These are phyloP conservation scores for Stachybotrys echinatus DNA, from an alignment of 2,329 filamentous ascomycete species.

Conservation along the genomic window DNA sequence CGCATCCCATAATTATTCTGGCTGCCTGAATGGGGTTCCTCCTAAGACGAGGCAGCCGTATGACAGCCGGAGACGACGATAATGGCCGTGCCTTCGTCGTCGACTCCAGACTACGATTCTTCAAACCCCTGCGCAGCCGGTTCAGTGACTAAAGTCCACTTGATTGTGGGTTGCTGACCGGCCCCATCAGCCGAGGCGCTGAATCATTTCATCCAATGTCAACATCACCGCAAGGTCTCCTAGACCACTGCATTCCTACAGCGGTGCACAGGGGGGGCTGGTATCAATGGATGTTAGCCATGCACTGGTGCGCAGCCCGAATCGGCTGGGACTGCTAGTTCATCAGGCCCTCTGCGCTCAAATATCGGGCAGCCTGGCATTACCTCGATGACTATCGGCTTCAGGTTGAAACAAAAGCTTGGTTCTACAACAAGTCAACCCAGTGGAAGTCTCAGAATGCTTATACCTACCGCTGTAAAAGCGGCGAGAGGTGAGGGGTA, in stretches of 20 bases:
- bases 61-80: not conserved
- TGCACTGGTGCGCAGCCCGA: not conserved
- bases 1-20: too few species aligned
- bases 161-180: not conserved
- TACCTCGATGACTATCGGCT: too few species aligned
- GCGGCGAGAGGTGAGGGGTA: conserved; percentile 2
- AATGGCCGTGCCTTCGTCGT: not conserved
- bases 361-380: too few species aligned
- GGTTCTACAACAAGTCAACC: too few species aligned
- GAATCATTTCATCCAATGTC: not conserved
- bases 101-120: not conserved
- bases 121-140: not conserved
- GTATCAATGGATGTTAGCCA: not conserved
- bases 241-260: not conserved
- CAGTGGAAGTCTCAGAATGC: too few species aligned
- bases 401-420: too few species aligned
- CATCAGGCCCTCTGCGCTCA: too few species aligned
- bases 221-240: not conserved
- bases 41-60: too few species aligned
- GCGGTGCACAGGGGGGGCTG: not conserved
- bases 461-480: not conserved
- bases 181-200: not conserved
- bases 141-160: not conserved
- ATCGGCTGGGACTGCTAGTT: too few species aligned
- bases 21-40: too few species aligned